Evolutionary conservation across 352 stramenopile species (phyloP), one percentile per base, ranked within the genome.

Genomic region (Phytophthora macrochlamydospora): DNA sequence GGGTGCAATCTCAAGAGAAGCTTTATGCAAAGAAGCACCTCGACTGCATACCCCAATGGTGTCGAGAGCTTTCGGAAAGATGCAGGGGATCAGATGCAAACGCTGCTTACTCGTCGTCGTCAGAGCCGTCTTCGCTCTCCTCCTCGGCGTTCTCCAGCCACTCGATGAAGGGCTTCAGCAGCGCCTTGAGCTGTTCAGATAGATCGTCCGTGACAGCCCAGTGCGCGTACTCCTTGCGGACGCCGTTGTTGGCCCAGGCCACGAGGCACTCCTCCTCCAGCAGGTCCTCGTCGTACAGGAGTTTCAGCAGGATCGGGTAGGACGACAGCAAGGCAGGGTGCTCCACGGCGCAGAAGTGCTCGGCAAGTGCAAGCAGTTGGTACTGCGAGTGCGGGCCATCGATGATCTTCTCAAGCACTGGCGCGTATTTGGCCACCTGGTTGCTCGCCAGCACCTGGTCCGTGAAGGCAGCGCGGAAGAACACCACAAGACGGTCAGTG

Each of bases 111-210:
- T 91, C 73, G 56, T 89, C 75, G 18, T 78, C 77, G 49, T 67
- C 78, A 24, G 18, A 24, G 37, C 94, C 89, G 8, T 89, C 88
- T 43, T 91, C 86, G 45, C 92, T 95, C 63, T 97, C 92, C 48
- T 97, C 92, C 61, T 98, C 92, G 44, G 93, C 94, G 78, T 99
- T 98, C 85, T 98, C 89, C 33, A 99, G 90, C 97, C 97, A 99
- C 55, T 97, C 94, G 44, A 99, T 90, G 61, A 99, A 98, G 3
- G 96, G 96, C 72, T 97, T 84, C 29, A 98, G 81, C 61, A 97
- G 81, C 12, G 78, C 75, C 60, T 91, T 88, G 45, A 99, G 78
- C 53, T 85, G 85, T 11, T 78, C 81, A 49, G 93, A 84, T 62
- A 91, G 84, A 11, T 98, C 93, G 56, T 96, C 89, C 54, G 59